Base-by-base conservation (phyloP, 2,329 filamentous ascomycete genomes). In the Fusarium vanettenii region DNA sequence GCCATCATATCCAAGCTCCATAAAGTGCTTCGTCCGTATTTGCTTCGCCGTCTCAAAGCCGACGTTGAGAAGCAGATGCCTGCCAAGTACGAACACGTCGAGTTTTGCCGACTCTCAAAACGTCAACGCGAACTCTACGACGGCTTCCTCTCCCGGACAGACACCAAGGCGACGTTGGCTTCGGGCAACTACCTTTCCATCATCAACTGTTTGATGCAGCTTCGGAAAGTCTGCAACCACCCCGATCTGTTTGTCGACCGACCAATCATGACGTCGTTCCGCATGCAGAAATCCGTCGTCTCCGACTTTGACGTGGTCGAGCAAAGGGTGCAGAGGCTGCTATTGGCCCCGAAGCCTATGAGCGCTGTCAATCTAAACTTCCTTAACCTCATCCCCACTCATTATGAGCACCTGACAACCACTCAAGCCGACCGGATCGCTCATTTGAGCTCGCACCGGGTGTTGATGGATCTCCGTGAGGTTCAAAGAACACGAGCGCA, bases 1-100 rank as follows among this genome's bases (percentile, higher is more conserved):
- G 93, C 93, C 67, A 95, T 98, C 75, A 97, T 99, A 74, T 92
- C 92, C 55, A 97, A 98, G 81, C 89, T 99, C 6, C 97, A 99
- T 85, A 95, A 97, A 76, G 95, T 98, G 25, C 87, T 99, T 11
- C 92, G 97, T 2, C 97, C 97, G 0, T 98, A 98, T 80, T 89
- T 99, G 13, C 88, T 99, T 8, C 92, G 97, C 61, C 92, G 97
- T 66, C 86, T 99, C 67, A 99, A 99, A 84, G 94, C 95, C 52
- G 97, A 99, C 80, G 97, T 99, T 7, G 97, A 99, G 85, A 98
- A 98, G 85, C 97, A 99, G 81, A 98, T 99, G 94, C 97, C 97
- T 0, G 95, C 91, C 71, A 99, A 99, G 82, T 98, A 98, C 80
- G 97, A 99, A 82, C 95, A 98, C 80, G 95, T 99, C 22, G 94